Base-by-base conservation (phyloP, 805 yeast species). In the Yarrowia hollandica region DNA sequence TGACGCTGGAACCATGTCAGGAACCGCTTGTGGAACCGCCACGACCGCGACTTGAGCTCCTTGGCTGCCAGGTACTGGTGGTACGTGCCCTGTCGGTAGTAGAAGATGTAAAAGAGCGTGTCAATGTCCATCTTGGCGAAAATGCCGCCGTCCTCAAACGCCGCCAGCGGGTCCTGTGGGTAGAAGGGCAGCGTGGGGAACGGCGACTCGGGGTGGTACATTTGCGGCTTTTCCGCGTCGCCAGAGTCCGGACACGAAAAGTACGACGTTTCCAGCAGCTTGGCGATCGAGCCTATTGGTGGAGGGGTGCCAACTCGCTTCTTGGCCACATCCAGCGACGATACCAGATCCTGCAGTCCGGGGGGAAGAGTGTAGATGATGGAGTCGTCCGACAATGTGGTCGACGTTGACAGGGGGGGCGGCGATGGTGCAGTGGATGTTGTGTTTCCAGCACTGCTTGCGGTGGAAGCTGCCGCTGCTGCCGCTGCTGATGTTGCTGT, bases 161-260 rank as follows among this genome's bases (percentile, higher is more conserved):
- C 71, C 15, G 75, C 69, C 22, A 77, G 64, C 28, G 91, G 91
- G 62, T 87, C 94, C 68, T 84, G 89, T 1, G 99, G 99, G 73
- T 89, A 94, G 72, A 85, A 88, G 19, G 87, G 81, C 34, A 94
- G 88, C 7, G 96, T 89, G 23, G 97, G 96, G 68, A 87, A 95
- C 58, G 95, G 95, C 64, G 84, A 82, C 19, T 81, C 79, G 6
- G 97, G 92, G 50, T 80, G 81, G 69, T 90, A 84, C 69, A 81
- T 79, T 62, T 85, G 81, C 15, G 97, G 96, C 65, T 77, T 81
- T 67, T 92, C 97, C 1, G 96, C 85, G 69, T 92, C 96, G 61
- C 84, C 80, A 0, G 98, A 88, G 72, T 94, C 98, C 0, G 99
- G 98, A 70, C 97, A 90, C 67, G 88, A 87, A 65, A 88, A 75